Evolutionary conservation across 116 monocot genomes (phyloP).

Genomic region (Trichopus zeylanicus): DNA sequence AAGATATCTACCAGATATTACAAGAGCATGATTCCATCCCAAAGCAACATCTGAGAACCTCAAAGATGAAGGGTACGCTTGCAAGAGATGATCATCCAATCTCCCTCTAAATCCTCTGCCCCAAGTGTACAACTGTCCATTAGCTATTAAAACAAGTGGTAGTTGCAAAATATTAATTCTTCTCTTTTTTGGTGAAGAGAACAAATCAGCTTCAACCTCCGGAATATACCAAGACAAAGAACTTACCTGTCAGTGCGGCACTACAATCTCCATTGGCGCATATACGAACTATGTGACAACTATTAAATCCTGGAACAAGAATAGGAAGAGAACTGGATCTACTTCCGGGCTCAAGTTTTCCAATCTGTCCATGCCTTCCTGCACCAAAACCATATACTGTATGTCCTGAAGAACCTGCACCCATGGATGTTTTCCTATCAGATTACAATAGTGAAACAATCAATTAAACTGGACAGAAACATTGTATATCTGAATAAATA

Average conservation of each 20-base stretch:
- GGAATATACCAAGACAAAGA: not conserved
- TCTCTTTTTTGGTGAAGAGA: not conserved
- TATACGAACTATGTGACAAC: constrained; percentile 29
- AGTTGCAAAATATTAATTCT: not conserved
- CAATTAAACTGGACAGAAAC: too few relatives aligned
- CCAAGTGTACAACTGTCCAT: constrained; percentile 80
- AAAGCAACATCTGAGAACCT: constrained; percentile 69
- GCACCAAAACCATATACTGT: constrained; percentile 81
- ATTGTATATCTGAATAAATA: too few relatives aligned
- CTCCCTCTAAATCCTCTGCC: constrained; percentile 57
- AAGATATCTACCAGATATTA: constrained; percentile 51
- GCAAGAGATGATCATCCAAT: constrained; percentile 22
- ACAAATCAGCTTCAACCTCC: not conserved
- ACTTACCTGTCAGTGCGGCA: constrained; percentile 70
- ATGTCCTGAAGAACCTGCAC: constrained; percentile 30
- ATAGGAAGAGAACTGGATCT: constrained; percentile 35
- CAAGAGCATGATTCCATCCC: constrained; percentile 91
- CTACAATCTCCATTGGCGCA: constrained; percentile 85
- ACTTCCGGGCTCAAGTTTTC: constrained; percentile 19
- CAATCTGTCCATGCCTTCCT: constrained; percentile 70
- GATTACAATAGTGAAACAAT: not conserved
- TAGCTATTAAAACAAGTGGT: constrained; percentile 28
- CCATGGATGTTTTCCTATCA: not conserved
- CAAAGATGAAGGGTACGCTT: constrained; percentile 25
- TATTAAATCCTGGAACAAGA: constrained; percentile 40